These are phyloP conservation scores for Euryodendron excelsum DNA, from an alignment of 148 eudicot species.

Conservation along the genomic window DNA sequence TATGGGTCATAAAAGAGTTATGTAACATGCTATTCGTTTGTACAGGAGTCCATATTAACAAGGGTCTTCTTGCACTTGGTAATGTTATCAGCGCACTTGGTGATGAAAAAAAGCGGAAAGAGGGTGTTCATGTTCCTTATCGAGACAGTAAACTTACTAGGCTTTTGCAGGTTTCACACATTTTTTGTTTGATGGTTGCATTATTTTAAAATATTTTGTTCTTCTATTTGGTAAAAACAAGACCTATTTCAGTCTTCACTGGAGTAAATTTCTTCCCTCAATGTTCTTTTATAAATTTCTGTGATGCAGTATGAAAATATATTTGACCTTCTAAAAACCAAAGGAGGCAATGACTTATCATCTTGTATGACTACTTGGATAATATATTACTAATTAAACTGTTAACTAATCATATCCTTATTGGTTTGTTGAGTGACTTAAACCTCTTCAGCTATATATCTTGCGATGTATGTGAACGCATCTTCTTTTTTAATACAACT, in stretches of 20 bases:
- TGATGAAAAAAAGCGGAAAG: conserved; percentile 96
- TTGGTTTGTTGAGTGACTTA: background rate
- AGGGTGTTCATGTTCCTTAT: conserved; percentile 92
- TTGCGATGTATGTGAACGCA: background rate
- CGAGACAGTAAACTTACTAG: conserved; percentile 99
- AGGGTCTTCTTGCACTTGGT: conserved; percentile 97
- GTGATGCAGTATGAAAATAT: background rate
- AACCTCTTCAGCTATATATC: background rate
- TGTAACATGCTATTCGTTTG: conserved; percentile 6
- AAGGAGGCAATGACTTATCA: background rate
- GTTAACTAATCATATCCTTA: background rate
- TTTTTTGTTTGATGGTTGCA: background rate
- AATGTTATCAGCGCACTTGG: conserved; percentile 98
- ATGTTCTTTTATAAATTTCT: background rate
- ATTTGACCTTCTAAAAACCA: background rate
- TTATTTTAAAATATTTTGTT: background rate
- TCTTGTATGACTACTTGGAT: background rate
- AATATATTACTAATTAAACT: background rate
- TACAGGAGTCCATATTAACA: conserved; percentile 96
- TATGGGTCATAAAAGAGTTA: conserved; percentile 16
- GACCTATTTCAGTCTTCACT: conserved; percentile 6
- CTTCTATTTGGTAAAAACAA: background rate
- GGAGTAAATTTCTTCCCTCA: background rate
- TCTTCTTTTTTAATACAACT: background rate
- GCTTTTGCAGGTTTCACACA: conserved; percentile 75